A percentile compares a stretch with the other conserved stretches of the same genome.
Evolutionary conservation across 805 yeast genomes (phyloP).

Genomic region (Priceomyces medius): DNA sequence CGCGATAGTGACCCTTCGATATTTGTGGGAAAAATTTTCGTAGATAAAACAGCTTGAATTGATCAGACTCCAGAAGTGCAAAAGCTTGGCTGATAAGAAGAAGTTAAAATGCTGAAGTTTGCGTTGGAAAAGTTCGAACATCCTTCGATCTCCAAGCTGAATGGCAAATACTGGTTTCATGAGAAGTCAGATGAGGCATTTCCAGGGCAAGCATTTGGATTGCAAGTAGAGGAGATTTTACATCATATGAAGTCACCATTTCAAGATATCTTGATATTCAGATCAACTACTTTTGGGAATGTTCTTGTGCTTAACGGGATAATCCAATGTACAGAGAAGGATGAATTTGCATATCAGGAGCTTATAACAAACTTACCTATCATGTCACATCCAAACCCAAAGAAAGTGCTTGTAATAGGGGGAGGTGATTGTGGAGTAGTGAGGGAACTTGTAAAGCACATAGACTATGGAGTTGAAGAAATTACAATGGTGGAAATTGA

Average conservation of each 20-base stretch:
- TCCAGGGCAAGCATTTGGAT: slow-evolving; percentile 83
- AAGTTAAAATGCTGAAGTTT: not conserved
- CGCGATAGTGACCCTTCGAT: not conserved
- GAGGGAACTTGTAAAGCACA: slow-evolving; percentile 80
- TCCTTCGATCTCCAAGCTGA: slow-evolving; percentile 24
- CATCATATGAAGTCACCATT: slow-evolving; percentile 65
- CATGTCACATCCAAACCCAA: slow-evolving; percentile 73
- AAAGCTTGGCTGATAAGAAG: not conserved
- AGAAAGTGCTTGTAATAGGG: slow-evolving; percentile 80
- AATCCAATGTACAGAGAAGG: slow-evolving; percentile 87
- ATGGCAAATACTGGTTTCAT: slow-evolving; percentile 64
- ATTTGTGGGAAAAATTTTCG: not conserved
- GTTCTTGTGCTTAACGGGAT: slow-evolving; percentile 88
- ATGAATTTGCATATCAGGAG: slow-evolving; percentile 93
- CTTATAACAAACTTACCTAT: slow-evolving; percentile 83
- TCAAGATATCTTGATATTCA: slow-evolving; percentile 81
- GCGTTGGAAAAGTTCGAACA: slow-evolving; percentile 25
- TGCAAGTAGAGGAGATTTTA: slow-evolving; percentile 63
- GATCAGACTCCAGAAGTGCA: too few species aligned
- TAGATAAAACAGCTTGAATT: not conserved
- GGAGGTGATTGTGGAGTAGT: slow-evolving; percentile 97
- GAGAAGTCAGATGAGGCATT: slow-evolving; percentile 69
- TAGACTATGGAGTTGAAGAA: slow-evolving; percentile 49
- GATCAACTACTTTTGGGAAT: slow-evolving; percentile 75
- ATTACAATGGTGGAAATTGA: slow-evolving; percentile 89